Evolutionary conservation across 768 basidiomycete genomes (phyloP).

Genomic region (Suillus plorans): DNA sequence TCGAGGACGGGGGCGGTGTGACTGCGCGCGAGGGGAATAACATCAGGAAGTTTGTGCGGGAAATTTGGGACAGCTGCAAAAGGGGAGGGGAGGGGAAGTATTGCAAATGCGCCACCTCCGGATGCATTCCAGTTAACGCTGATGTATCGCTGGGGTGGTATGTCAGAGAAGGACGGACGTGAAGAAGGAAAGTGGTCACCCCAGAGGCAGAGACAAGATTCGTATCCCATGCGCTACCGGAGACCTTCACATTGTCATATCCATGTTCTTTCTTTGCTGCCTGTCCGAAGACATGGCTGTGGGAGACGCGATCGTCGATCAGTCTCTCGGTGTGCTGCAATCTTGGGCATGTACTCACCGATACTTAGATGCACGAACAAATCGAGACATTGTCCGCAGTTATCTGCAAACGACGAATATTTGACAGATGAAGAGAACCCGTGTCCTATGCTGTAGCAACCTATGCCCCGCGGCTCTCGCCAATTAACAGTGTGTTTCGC

Average conservation of each 20-base stretch:
- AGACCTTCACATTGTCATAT: conserved; percentile 81
- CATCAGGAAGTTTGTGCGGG: conserved; percentile 85
- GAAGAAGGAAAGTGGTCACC: conserved; percentile 42
- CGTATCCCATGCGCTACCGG: conserved; percentile 94
- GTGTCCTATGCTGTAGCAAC: background rate
- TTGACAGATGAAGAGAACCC: background rate
- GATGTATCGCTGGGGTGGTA: conserved; percentile 64
- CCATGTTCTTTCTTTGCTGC: conserved; percentile 80
- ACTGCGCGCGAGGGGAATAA: conserved; percentile 86
- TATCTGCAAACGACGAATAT: conserved; percentile 1
- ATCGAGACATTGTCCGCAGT: conserved; percentile 65
- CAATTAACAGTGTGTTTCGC: background rate
- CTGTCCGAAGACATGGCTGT: conserved; percentile 91
- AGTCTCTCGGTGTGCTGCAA: conserved; percentile 6
- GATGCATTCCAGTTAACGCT: conserved; percentile 94
- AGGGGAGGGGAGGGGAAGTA: conserved; percentile 82
- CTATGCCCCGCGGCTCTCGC: background rate
- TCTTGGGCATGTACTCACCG: conserved; percentile 46
- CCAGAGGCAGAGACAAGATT: conserved; percentile 86
- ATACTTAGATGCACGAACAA: conserved; percentile 86
- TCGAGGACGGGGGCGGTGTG: conserved; percentile 86
- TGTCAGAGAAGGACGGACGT: conserved; percentile 7
- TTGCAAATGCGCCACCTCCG: conserved; percentile 92
- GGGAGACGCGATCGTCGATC: conserved; percentile 6
- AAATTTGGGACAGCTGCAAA: conserved; percentile 54